Evolutionary conservation across 805 yeast genomes (phyloP).

Genomic region (Saccharomyces jurei): DNA sequence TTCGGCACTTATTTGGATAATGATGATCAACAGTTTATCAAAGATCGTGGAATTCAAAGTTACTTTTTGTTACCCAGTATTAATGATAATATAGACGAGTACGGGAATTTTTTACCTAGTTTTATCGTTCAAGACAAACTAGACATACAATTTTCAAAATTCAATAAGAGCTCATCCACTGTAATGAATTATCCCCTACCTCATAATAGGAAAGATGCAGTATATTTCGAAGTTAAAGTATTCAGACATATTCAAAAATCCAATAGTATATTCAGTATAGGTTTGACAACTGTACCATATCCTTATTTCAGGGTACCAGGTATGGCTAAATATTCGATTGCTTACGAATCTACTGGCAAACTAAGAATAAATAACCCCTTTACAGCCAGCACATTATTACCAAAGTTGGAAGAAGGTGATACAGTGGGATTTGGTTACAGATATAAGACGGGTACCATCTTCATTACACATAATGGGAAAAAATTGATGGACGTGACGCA

Average conservation of each 20-base stretch:
- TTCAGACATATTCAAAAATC: slow-evolving; percentile 30
- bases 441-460: slow-evolving; percentile 71
- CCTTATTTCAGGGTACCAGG: slow-evolving; percentile 76
- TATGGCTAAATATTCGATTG: slow-evolving; percentile 56
- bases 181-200: slow-evolving; percentile 33
- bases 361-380: slow-evolving; percentile 60
- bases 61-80: slow-evolving; percentile 29
- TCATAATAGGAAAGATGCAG: slow-evolving; percentile 48
- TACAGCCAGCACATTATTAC: slow-evolving; percentile 33
- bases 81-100: slow-evolving; percentile 28
- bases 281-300: slow-evolving; percentile 63
- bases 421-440: slow-evolving; percentile 89
- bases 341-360: slow-evolving; percentile 67
- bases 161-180: slow-evolving; percentile 27
- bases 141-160: slow-evolving; percentile 26
- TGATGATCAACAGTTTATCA: slow-evolving; percentile 23
- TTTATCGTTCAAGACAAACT: slow-evolving; percentile 30
- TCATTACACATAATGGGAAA: slow-evolving; percentile 91
- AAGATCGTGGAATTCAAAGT: slow-evolving; percentile 31
- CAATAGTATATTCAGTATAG: slow-evolving; percentile 52
- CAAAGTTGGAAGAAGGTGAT: slow-evolving; percentile 65
- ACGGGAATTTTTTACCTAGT: slow-evolving; percentile 30
- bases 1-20: slow-evolving; percentile 26
- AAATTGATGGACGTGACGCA: slow-evolving; percentile 76
- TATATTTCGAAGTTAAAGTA: slow-evolving; percentile 59